These are phyloP conservation scores for Diatrype stigma DNA, from an alignment of 2,329 filamentous ascomycete genomes.

Conservation along the genomic window DNA sequence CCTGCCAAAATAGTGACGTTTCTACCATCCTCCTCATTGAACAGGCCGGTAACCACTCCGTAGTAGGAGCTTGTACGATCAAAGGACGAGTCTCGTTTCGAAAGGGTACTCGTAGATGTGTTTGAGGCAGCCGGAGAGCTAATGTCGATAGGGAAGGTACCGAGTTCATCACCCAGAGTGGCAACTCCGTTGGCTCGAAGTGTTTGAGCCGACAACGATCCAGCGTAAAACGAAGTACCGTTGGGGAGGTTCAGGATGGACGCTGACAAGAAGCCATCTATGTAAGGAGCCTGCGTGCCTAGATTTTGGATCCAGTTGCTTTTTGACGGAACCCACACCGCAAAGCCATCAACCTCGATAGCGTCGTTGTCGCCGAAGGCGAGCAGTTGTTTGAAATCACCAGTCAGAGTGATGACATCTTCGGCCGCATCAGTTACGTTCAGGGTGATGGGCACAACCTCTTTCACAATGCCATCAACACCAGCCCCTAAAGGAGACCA, in stretches of 20 bases:
- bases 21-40: conserved; percentile 63
- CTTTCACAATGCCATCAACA: conserved; percentile 72
- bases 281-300: conserved; percentile 56
- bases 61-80: conserved; percentile 39
- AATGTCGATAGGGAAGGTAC: conserved; percentile 55
- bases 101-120: conserved; percentile 31
- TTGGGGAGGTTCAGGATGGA: conserved; percentile 61
- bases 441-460: conserved; percentile 71
- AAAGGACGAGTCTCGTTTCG: conserved; percentile 43
- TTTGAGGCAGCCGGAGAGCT: conserved; percentile 28
- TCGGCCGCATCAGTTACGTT: conserved; percentile 72
- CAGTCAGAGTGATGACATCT: conserved; percentile 73
- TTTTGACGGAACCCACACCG: conserved; percentile 83
- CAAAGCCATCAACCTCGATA: conserved; percentile 68
- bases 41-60: conserved; percentile 74
- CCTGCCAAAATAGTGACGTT: conserved; percentile 89
- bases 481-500: conserved; percentile 83
- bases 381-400: conserved; percentile 70
- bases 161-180: conserved; percentile 55
- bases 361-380: conserved; percentile 61
- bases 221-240: conserved; percentile 68
- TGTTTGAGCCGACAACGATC: conserved; percentile 75
- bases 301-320: conserved; percentile 87
- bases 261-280: conserved; percentile 70
- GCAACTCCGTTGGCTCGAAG: conserved; percentile 69